Base-by-base conservation (phyloP, 2,329 filamentous ascomycete species). In the Ceratocystis albifundus region DNA sequence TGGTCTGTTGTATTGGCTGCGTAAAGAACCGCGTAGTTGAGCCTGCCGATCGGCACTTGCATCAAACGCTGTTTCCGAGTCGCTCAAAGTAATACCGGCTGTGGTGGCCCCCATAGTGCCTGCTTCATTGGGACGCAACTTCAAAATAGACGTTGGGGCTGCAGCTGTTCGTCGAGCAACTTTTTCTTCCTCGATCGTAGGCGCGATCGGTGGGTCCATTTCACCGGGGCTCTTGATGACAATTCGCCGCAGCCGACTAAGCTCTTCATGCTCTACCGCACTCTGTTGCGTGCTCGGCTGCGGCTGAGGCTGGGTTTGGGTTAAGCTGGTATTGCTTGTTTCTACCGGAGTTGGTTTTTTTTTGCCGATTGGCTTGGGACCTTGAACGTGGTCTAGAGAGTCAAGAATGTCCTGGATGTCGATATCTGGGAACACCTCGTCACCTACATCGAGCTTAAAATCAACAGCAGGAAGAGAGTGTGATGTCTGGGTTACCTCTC, bases 151-250 rank as follows among this genome's bases (percentile, higher is more conserved):
- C 0, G 72, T 74, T 4, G 74, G 72, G 15, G 69, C 68, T 3
- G 53, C 68, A 2, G 70, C 70, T 62, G 72, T 73, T 44, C 76
- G 71, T 32, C 76, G 73, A 25, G 73, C 72, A 12, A 70, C 69
- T 67, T 76, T 74, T 68, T 78, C 76, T 61, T 77, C 73, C 59
- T 72, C 68, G 41, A 77, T 66, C 0, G 75, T 75, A n/a, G 71
- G 73, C 4, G 73, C 72, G 4, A 68, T 69, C 8, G 67, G 67
- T 3, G 64, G 61, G 1, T 66, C 22, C 36, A 41, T 46, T 30
- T 63, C 50, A 8, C 50, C 22, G 10, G 64, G 67, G n/a, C 36
- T 65, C 50, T 72, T 68, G n/a, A 77, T 72, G 25, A 72, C 68
- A 5, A 77, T 41, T 68, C 67, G 41, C 55, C 68, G 62, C 41